These are phyloP conservation scores for Rubia yunnanensis DNA, from an alignment of 257 asterid species.

Conservation along the genomic window DNA sequence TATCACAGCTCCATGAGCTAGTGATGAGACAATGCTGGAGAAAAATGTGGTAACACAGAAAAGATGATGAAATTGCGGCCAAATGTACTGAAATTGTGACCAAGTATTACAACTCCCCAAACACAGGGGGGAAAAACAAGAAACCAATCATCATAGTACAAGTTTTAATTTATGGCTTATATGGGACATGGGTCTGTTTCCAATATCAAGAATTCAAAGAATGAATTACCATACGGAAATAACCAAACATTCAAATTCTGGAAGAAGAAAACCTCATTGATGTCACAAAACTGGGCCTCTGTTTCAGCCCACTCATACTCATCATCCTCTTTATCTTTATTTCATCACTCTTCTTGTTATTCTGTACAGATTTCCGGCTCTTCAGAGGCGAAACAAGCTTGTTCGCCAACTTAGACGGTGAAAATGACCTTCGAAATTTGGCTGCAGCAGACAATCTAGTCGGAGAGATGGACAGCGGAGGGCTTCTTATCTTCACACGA, in stretches of 20 bases:
- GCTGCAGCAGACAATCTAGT: constrained; percentile 30
- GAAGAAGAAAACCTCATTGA: constrained; percentile 41
- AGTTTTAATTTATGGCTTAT: neutral
- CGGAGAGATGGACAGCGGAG: constrained; percentile 32
- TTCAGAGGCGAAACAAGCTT: constrained; percentile 42
- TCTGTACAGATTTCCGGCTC: constrained; percentile 35
- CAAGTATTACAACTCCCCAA: too few relatives aligned
- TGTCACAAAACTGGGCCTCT: constrained; percentile 30
- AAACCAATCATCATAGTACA: neutral
- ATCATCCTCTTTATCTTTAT: constrained; percentile 21
- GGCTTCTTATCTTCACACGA: constrained; percentile 38
- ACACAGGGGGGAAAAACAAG: neutral
- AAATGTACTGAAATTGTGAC: too few relatives aligned
- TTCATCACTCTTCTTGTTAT: constrained; percentile 25
- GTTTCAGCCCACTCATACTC: constrained; percentile 65
- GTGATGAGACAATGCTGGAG: neutral
- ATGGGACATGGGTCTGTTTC: neutral
- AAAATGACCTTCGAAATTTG: constrained; percentile 49
- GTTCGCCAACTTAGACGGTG: constrained; percentile 60
- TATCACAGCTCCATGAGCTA: too few relatives aligned
- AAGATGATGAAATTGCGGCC: neutral
- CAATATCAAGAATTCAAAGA: neutral
- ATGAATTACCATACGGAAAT: neutral
- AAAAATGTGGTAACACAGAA: neutral
- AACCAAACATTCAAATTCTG: constrained; percentile 29